A percentile compares a stretch with the other conserved stretches of the same genome.
Evolutionary conservation across 257 asterid genomes (phyloP).

Genomic region (Solanum dulcamara): DNA sequence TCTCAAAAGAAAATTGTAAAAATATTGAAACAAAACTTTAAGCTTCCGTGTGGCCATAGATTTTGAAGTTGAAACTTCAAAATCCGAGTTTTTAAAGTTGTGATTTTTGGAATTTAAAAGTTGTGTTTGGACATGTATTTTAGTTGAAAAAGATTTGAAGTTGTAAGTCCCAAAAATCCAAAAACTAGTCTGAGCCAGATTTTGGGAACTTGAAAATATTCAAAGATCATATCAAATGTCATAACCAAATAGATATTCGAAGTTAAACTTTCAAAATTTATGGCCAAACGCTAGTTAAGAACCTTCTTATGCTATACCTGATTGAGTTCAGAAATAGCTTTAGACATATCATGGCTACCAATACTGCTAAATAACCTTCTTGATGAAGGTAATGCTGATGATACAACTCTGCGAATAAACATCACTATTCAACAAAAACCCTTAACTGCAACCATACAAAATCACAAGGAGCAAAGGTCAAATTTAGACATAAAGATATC

Average conservation of each 20-base stretch:
- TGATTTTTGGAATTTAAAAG: neutral
- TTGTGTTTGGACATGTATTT: neutral
- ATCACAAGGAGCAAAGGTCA: neutral
- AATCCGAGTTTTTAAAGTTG: neutral
- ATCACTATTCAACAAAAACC: slow-evolving; percentile 6
- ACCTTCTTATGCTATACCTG: slow-evolving; percentile 29
- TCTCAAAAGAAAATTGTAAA: neutral
- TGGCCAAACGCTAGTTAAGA: neutral
- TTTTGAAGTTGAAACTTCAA: neutral
- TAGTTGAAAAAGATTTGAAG: neutral
- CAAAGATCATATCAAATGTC: neutral
- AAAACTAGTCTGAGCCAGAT: neutral
- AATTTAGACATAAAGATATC: neutral
- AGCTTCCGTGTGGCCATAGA: neutral
- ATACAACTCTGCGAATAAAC: slow-evolving; percentile 33
- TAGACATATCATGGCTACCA: slow-evolving; percentile 31
- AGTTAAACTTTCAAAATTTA: too few species aligned
- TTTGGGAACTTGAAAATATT: neutral
- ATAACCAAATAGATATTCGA: too few species aligned
- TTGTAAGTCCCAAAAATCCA: neutral
- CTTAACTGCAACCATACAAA: neutral
- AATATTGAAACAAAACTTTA: neutral
- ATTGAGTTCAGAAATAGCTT: slow-evolving; percentile 59
- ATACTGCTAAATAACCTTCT: slow-evolving; percentile 30
- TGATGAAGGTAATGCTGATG: slow-evolving; percentile 15